Conservation (phyloP, 2,329 filamentous ascomycete species). For the Diplodia mutila region DNA sequence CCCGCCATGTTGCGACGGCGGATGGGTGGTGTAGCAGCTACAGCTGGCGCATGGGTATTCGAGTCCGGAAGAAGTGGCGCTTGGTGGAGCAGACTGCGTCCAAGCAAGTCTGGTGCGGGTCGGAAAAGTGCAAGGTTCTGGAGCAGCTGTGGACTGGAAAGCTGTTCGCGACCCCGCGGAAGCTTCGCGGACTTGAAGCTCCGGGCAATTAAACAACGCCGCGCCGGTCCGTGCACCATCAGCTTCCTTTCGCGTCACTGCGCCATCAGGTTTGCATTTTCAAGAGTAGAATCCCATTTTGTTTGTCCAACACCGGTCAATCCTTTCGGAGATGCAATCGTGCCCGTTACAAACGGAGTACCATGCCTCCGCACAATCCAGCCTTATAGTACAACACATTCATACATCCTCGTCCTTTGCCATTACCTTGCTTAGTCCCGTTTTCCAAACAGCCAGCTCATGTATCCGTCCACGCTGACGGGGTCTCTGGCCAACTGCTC, state of each 20-base stretch:
- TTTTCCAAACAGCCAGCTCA: constrained; percentile 19
- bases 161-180: constrained; percentile 11
- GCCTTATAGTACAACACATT: background rate
- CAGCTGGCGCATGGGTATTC: background rate
- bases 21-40: background rate
- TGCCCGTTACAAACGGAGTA: background rate
- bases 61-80: background rate
- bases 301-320: background rate
- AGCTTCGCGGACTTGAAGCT: background rate
- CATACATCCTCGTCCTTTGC: background rate
- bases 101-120: constrained; percentile 3
- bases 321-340: background rate
- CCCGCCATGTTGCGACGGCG: constrained; percentile 21
- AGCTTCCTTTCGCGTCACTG: background rate
- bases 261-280: background rate
- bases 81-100: background rate
- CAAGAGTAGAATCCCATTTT: background rate
- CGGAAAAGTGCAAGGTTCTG: background rate
- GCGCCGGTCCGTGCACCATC: background rate
- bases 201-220: background rate
- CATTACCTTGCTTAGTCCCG: background rate
- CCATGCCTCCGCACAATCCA: background rate
- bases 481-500: background rate
- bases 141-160: background rate
- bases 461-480: constrained; percentile 2